Evolutionary conservation across 345 rosid genomes (phyloP).

Genomic region (Populus euphratica): DNA sequence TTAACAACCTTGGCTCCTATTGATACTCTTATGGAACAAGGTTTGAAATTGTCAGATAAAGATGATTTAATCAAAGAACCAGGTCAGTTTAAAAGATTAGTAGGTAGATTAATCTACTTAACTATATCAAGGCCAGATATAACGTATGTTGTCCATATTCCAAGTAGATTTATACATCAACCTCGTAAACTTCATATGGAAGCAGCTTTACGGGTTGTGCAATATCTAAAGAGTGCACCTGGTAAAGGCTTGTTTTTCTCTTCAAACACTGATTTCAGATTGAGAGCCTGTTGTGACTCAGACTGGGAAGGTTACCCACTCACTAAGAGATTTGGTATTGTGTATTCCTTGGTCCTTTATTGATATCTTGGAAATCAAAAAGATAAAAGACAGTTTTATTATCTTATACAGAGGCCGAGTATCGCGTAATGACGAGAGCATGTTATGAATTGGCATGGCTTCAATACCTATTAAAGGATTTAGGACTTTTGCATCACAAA

Average conservation of each 20-base stretch:
- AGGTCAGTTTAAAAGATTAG: background rate
- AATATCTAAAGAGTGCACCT: background rate
- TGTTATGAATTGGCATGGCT: background rate
- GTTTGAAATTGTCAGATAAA: slow-evolving; percentile 5
- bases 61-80: slow-evolving; percentile 3
- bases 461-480: no score
- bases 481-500: no score
- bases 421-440: background rate
- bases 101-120: background rate
- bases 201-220: background rate
- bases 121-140: slow-evolving; percentile 15
- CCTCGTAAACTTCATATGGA: background rate
- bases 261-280: background rate
- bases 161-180: slow-evolving; percentile 5
- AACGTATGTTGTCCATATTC: background rate
- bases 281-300: background rate
- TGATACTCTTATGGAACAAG: background rate
- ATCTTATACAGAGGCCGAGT: background rate
- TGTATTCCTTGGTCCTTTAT: background rate
- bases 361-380: background rate
- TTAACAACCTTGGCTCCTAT: background rate
- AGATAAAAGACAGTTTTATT: background rate
- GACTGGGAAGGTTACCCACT: background rate
- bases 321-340: background rate
- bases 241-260: slow-evolving; percentile 2